Base-by-base conservation (phyloP, 2,329 filamentous ascomycete genomes). In the Tolypocladium album region DNA sequence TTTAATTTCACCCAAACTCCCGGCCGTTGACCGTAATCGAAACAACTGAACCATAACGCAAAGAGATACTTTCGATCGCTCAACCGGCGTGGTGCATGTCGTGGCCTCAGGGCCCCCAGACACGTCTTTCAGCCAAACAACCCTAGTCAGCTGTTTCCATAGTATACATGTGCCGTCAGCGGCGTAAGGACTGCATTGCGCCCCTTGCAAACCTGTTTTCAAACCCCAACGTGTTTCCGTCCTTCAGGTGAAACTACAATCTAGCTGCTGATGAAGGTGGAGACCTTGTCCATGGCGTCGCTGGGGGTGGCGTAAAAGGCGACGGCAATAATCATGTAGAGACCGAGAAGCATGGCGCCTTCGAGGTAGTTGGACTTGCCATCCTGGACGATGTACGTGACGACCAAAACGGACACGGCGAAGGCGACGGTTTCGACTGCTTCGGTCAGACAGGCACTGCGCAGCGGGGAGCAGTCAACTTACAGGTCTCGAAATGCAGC, bases 311-410 rank as follows among this genome's bases (percentile, higher is more conserved):
- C 82, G 66, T 80, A 85, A 68, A 85, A 85, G 20, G 83, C 82
- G 40, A 85, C 71, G 5, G 83, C 83, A 62, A 86, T 85, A 65
- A 86, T 85, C 56, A 79, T 67, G 68, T 85, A 86, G 20, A 86
- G 74, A 57, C 74, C 75, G 60, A 77, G 68, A 55, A 77, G 68
- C 84, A 93, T 88, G 56, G 88, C 88, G 53, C 89, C 89, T 72
- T 93, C 89, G 27, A 93, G 82, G 66, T 93, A 93, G 73, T 93
- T 94, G 17, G 86, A 90, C 73, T 89, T 90, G 68, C 90, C 90
- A 68, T 93, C 90, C 69, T 90, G 87, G 52, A 92, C 87, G 3
- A 83, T 88, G 73, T 85, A 92, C 60, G 84, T 89, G 40, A 91
- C 88, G 39, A 92, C 87, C 50, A 92, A 74, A 2, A 89, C 87